Conservation (phyloP, 306 rosid species). For the Boehmeria nivea region DNA sequence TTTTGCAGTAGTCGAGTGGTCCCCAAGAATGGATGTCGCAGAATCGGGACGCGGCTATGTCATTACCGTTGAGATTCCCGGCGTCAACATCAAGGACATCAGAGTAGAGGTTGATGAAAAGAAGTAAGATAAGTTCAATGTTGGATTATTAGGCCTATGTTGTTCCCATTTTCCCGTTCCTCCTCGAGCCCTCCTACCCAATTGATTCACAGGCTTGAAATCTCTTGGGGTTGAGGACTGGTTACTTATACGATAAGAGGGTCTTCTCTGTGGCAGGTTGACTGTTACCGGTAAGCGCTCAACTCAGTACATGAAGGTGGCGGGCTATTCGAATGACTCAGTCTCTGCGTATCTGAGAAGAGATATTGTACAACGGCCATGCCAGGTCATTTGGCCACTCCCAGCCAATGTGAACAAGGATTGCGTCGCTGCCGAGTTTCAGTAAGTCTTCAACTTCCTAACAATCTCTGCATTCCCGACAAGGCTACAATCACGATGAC, state of each 20-base stretch:
- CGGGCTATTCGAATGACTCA: slow-evolving; percentile 32
- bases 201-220: background rate
- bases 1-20: slow-evolving; percentile 49
- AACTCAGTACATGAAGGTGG: slow-evolving; percentile 22
- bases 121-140: slow-evolving; percentile 42
- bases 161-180: background rate
- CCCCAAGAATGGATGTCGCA: slow-evolving; percentile 77
- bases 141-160: background rate
- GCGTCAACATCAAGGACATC: slow-evolving; percentile 53
- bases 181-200: background rate
- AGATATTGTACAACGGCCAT: slow-evolving; percentile 71
- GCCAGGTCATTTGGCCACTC: slow-evolving; percentile 62
- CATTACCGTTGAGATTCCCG: slow-evolving; percentile 72
- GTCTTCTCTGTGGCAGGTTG: slow-evolving; percentile 37
- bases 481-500: too few relatives aligned
- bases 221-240: too few relatives aligned
- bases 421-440: slow-evolving; percentile 58
- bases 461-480: background rate
- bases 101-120: slow-evolving; percentile 81
- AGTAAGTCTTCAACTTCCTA: slow-evolving; percentile 40
- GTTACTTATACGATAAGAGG: too few relatives aligned
- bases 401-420: slow-evolving; percentile 64
- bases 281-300: slow-evolving; percentile 51
- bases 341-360: slow-evolving; percentile 51
- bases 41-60: slow-evolving; percentile 57